Base-by-base conservation (phyloP, 345 rosid species). In the Geranium rotundifolium region DNA sequence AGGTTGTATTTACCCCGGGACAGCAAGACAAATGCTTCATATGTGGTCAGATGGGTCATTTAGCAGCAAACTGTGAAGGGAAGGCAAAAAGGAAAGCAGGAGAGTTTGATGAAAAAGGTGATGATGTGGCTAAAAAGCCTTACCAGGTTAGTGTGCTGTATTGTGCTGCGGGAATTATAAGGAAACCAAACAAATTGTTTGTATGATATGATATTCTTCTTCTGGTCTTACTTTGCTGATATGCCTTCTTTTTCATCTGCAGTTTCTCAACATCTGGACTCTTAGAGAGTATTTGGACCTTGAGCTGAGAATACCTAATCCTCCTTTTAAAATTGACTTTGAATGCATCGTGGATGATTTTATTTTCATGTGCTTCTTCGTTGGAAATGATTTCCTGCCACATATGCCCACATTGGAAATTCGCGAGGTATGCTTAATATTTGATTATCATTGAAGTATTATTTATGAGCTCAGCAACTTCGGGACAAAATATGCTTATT, bases 381-480 rank as follows among this genome's bases (percentile, higher is more conserved):
- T 90, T 67, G 99, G 99, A 64, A 93, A 93, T 72, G 99, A 93
- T 80, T 93, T 93, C 67, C 72, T 93, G 72, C 99, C 99, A 31
- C 97, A 90, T 75, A 93, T 93, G 99, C 99, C 99, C 14, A 90
- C 99, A 0, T 63, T 93, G 65, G 99, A 93, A 80, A 93, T 93
- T 73, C 90, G 89, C 2, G 99, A 93, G 99, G 99, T 93, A 71
- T 64, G 92, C 72, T 62, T 37, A 52, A 29, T 27, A n/a, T 49
- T 17, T 15, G 19, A 29, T 3, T 41, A 29, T 27, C 16, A 37
- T 41, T 41, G 50, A 41, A 41, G 7, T 31, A 31, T 19, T 39
- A 19, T 64, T 46, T 14, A 19, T 18, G 20, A 56, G 20, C 30
- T 37, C 16, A 7, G 7, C 7, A 31, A 31, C 37, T 31, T 31